A percentile compares a stretch with the other conserved stretches of the same genome.
Conservation (phyloP, 2,329 filamentous ascomycete species). For the Cladosporium sp. region DNA sequence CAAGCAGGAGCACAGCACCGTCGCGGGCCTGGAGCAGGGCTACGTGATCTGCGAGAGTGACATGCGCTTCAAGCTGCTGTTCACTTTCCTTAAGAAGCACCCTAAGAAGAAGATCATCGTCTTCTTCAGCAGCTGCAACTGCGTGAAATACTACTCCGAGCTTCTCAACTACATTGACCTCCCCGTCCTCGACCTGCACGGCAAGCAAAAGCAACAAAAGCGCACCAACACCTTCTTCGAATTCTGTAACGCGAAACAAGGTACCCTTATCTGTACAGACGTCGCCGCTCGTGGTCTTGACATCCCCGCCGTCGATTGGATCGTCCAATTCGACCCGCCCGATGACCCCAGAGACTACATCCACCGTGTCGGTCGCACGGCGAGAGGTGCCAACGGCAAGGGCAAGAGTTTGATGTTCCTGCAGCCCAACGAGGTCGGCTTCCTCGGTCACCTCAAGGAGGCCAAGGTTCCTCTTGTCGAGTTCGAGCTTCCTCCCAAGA, state of each 20-base stretch:
- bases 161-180: constrained; percentile 97
- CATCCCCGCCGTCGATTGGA: constrained; percentile 94
- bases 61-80: constrained; percentile 88
- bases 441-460: constrained; percentile 85
- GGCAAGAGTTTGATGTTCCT: constrained; percentile 91
- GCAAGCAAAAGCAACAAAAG: constrained; percentile 98
- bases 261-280: constrained; percentile 92
- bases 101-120: constrained; percentile 97
- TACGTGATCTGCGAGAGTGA: constrained; percentile 93
- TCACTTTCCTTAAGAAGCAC: constrained; percentile 90
- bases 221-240: constrained; percentile 99
- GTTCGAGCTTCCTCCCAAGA: constrained; percentile 90
- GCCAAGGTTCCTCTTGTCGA: constrained; percentile 91
- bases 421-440: constrained; percentile 86
- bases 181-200: constrained; percentile 79
- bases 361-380: constrained; percentile 93
- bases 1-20: constrained; percentile 82
- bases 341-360: constrained; percentile 68
- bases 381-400: constrained; percentile 75
- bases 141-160: constrained; percentile 93
- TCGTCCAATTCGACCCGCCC: constrained; percentile 84
- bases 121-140: constrained; percentile 78
- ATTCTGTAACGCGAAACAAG: constrained; percentile 80
- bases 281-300: constrained; percentile 93
- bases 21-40: constrained; percentile 90